Evolutionary conservation across 1,139 yeast species (phyloP), one percentile per base, ranked within the genome.

Genomic region (Pichiaceae sp.): DNA sequence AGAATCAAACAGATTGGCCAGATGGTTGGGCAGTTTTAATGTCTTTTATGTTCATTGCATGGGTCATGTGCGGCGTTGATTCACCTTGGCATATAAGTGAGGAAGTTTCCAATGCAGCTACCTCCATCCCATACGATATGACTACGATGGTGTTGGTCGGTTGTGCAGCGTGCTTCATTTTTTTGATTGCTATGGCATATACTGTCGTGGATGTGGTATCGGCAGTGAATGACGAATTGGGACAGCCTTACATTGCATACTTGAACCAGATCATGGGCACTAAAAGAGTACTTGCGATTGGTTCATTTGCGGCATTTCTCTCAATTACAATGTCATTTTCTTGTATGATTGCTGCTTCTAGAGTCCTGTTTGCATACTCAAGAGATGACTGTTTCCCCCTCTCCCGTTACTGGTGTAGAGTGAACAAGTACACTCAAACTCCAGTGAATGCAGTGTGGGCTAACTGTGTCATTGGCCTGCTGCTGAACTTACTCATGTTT

Each of bases 11-110:
- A 8, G 85, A 77, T 16, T 80, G 75, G 69, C 82, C 85, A 4
- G 63, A 65, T 38, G 87, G 87, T 35, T 63, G 77, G 34, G 69
- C 81, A 19, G 63, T 77, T 53, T 60, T 78, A 42, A 66, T 75
- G 69, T 64, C 76, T 17, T 78, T 78, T 54, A 60, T 77, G 51
- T 79, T 85, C 21, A 78, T 72, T 36, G 75, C 78, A 50, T 80
- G 87, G 87, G 75, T 82, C 27, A 78, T 79, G 82, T 71, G 81
- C 33, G 87, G 87, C 17, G 79, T 76, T 50, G 89, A 80, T 53
- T 72, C 83, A 17, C 83, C 87, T 0, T 79, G 78, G 63, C 87
- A 80, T 51, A 61, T 80, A 38, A 69, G 84, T 15, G 91, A 80
- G 56, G 86, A 79, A 51, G 75, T 82, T 50, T 62, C 78, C 31